Conservation (phyloP, 257 asterid species). For the Nicotiana sylvestris region DNA sequence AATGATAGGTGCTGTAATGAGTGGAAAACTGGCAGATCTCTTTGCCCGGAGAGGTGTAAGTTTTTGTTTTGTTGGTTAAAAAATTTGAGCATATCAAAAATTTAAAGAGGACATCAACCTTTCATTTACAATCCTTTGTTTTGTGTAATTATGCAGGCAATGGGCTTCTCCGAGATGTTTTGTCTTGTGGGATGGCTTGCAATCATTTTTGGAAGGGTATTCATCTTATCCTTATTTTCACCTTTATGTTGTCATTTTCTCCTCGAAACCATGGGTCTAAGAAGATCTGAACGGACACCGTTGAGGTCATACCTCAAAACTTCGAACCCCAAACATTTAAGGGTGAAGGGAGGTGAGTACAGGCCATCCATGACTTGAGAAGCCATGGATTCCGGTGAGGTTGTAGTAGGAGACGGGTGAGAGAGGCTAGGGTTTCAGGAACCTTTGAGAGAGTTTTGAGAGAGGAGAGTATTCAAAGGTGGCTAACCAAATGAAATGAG, state of each 20-base stretch:
- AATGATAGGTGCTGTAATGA: conserved; percentile 71
- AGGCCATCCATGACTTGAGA: too few species aligned
- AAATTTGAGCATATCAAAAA: background rate
- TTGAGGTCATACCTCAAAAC: too few species aligned
- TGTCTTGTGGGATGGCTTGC: conserved; percentile 65
- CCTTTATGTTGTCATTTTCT: background rate
- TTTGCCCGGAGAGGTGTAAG: conserved; percentile 80
- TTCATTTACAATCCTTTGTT: background rate
- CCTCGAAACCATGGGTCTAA: background rate
- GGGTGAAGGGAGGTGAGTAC: too few species aligned
- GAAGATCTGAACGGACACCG: too few species aligned
- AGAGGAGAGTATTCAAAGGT: too few species aligned
- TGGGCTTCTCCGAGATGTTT: conserved; percentile 72
- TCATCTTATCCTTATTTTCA: background rate
- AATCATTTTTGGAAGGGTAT: conserved; percentile 68
- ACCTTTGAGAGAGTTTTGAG: too few species aligned
- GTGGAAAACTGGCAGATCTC: conserved; percentile 84
- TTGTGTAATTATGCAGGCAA: conserved; percentile 48
- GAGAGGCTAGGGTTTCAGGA: too few species aligned
- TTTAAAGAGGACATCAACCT: background rate
- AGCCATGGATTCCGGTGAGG: too few species aligned
- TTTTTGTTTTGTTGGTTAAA: conserved; percentile 5
- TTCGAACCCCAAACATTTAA: too few species aligned
- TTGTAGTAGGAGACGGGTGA: too few species aligned
- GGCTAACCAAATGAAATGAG: too few species aligned